phyloP scores from a whole-genome alignment of 176 grass and related monocot species.

The Ensete glaucum region DNA sequence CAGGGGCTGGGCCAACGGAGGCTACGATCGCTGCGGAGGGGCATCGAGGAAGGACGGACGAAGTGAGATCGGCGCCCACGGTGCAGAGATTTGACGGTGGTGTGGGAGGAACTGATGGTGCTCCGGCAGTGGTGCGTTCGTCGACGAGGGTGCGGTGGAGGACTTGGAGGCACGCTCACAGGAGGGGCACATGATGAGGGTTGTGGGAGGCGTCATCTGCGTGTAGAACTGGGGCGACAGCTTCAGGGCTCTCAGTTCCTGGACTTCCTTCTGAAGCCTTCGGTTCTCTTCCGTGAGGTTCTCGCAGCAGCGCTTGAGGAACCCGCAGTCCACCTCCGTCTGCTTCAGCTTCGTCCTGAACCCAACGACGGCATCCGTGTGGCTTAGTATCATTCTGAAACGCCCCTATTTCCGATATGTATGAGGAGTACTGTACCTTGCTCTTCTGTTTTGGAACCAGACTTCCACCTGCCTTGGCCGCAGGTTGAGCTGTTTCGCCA shows the following conservation, averaged over 20 bases:
- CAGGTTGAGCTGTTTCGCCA: constrained; percentile 77
- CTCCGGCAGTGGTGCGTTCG: background rate
- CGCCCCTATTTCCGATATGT: background rate
- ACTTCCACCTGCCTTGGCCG: constrained; percentile 86
- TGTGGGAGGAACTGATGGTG: no score
- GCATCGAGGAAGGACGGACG: background rate
- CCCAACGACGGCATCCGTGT: background rate
- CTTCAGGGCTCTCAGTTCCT: constrained; percentile 74
- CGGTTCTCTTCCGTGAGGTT: constrained; percentile 68
- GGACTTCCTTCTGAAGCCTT: constrained; percentile 68
- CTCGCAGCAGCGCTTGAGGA: constrained; percentile 76
- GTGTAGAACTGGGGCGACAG: constrained; percentile 42
- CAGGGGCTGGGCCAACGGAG: no score
- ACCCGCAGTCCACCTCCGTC: constrained; percentile 83
- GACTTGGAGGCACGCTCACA: constrained; percentile 50
- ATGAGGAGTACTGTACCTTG: constrained; percentile 26
- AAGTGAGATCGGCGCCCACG: background rate
- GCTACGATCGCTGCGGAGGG: background rate
- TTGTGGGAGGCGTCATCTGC: constrained; percentile 67
- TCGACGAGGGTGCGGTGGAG: background rate
- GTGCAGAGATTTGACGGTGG: background rate
- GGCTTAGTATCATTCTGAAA: background rate
- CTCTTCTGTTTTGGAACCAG: constrained; percentile 95
- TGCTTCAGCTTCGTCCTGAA: constrained; percentile 86
- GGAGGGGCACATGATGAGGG: constrained; percentile 84